Percentiles rank a stretch among this genome's conserved stretches.
These are phyloP conservation scores for Elsinoe necatrix DNA, from an alignment of 2,329 filamentous ascomycete genomes.

Conservation along the genomic window DNA sequence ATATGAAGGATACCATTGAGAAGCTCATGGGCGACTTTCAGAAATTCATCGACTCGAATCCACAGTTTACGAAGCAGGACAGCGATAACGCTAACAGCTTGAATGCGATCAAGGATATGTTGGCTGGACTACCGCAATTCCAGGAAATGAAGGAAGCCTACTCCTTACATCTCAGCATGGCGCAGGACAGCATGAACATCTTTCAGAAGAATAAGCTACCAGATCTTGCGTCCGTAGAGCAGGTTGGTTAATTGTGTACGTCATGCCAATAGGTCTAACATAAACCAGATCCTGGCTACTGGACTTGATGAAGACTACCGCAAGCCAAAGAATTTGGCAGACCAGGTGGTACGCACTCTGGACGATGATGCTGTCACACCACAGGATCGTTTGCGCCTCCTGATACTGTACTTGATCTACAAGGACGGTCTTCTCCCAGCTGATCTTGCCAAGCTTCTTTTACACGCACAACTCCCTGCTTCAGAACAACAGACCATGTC, in stretches of 20 bases:
- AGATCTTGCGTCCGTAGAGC: slow-evolving; percentile 81
- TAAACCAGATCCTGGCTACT: slow-evolving; percentile 63
- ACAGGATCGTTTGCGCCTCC: slow-evolving; percentile 71
- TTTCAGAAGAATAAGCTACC: slow-evolving; percentile 79
- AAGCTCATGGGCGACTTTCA: slow-evolving; percentile 89
- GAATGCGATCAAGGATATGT: slow-evolving; percentile 93
- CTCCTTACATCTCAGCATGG: slow-evolving; percentile 90
- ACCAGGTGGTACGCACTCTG: slow-evolving; percentile 76
- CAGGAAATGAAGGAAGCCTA: slow-evolving; percentile 94
- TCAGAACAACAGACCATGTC: slow-evolving; percentile 63
- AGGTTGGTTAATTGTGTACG: slow-evolving; percentile 38
- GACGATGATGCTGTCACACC: slow-evolving; percentile 69
- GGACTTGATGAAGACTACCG: slow-evolving; percentile 87
- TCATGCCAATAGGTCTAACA: slow-evolving; percentile 15
- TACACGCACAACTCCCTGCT: slow-evolving; percentile 69
- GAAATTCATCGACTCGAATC: slow-evolving; percentile 82
- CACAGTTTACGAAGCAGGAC: slow-evolving; percentile 74
- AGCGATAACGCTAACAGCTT: slow-evolving; percentile 63
- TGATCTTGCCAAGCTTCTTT: slow-evolving; percentile 75
- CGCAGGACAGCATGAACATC: slow-evolving; percentile 90
- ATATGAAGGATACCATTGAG: slow-evolving; percentile 97
- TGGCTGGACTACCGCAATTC: slow-evolving; percentile 88
- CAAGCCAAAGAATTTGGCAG: slow-evolving; percentile 81
- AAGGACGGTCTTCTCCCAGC: slow-evolving; percentile 74
- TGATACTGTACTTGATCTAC: slow-evolving; percentile 79